Percentiles rank a stretch among this genome's conserved stretches.
Evolutionary conservation across 495 filamentous ascomycete species (phyloP).

Genomic region (Copromyces sp.): DNA sequence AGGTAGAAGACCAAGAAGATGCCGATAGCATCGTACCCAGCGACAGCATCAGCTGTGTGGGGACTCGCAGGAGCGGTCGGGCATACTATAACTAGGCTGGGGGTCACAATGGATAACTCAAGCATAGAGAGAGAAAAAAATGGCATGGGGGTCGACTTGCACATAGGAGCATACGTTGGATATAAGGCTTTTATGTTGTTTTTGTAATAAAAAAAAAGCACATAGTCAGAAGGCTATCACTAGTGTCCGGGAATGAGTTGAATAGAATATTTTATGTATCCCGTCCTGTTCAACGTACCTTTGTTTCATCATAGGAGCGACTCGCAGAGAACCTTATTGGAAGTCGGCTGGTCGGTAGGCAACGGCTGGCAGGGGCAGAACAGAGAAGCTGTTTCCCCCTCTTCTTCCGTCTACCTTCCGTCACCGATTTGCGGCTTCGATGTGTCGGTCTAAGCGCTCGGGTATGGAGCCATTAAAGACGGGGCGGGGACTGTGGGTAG

Average conservation of each 20-base stretch:
- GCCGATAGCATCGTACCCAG: constrained; percentile 45
- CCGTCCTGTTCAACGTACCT: background rate
- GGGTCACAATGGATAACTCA: background rate
- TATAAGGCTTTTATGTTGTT: background rate
- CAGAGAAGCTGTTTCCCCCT: background rate
- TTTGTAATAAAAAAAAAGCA: too few relatives aligned
- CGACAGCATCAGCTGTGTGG: constrained; percentile 59
- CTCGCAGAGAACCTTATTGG: background rate
- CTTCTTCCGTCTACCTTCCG: background rate
- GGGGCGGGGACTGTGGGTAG: background rate
- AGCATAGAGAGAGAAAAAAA: background rate
- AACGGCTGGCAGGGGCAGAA: background rate
- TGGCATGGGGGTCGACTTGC: background rate
- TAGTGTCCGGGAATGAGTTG: background rate
- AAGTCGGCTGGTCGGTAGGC: background rate
- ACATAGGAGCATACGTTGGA: background rate
- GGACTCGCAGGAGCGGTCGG: constrained; percentile 31
- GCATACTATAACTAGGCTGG: constrained; percentile 4
- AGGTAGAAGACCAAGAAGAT: constrained; percentile 15
- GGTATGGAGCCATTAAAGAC: background rate
- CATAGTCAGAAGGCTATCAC: background rate
- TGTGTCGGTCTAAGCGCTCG: background rate
- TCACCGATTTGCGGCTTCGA: background rate
- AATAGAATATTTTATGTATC: background rate
- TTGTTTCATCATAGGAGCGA: background rate